phyloP scores from a whole-genome alignment of 2,329 filamentous ascomycete species.

The Trichothecium roseum region DNA sequence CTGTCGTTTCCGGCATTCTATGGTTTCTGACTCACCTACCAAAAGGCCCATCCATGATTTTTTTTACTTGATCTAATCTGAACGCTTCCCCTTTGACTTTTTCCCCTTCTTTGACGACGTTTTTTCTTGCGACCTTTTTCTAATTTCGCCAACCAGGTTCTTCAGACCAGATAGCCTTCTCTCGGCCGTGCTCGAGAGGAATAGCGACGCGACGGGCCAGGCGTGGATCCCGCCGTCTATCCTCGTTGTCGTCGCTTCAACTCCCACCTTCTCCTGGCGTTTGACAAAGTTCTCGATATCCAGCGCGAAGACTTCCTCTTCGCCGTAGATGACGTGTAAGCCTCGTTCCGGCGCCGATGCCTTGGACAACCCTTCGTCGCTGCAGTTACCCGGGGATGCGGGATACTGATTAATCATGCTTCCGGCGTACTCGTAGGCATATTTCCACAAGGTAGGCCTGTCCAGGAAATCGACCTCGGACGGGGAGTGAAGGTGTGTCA shows the following conservation, averaged over 20 bases:
- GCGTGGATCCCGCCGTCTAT: constrained; percentile 64
- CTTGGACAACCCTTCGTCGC: constrained; percentile 55
- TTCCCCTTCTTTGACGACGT: constrained; percentile 3
- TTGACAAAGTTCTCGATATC: constrained; percentile 54
- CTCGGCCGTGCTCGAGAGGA: constrained; percentile 37
- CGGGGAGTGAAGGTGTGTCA: constrained; percentile 56
- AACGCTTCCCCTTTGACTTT: constrained; percentile 8
- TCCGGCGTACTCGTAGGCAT: constrained; percentile 58
- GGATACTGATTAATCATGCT: constrained; percentile 20
- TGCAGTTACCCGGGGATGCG: constrained; percentile 59
- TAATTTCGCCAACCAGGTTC: constrained; percentile 26
- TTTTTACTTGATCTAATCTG: constrained; percentile 18
- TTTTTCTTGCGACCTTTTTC: constrained; percentile 13
- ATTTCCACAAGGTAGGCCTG: constrained; percentile 52
- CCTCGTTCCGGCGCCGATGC: constrained; percentile 56
- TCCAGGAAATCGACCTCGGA: constrained; percentile 70
- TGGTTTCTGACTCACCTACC: background rate
- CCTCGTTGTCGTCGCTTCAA: constrained; percentile 45
- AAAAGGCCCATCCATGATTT: constrained; percentile 3
- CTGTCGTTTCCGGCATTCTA: background rate
- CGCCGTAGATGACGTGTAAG: constrained; percentile 61
- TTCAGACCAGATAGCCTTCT: constrained; percentile 42
- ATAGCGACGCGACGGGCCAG: constrained; percentile 66
- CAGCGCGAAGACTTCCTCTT: constrained; percentile 66
- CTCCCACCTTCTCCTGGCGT: constrained; percentile 40